Evolutionary conservation across 371 early-diverging fungal genomes (phyloP), one percentile per base, ranked within the genome.

Genomic region (Entomophthora muscae): DNA sequence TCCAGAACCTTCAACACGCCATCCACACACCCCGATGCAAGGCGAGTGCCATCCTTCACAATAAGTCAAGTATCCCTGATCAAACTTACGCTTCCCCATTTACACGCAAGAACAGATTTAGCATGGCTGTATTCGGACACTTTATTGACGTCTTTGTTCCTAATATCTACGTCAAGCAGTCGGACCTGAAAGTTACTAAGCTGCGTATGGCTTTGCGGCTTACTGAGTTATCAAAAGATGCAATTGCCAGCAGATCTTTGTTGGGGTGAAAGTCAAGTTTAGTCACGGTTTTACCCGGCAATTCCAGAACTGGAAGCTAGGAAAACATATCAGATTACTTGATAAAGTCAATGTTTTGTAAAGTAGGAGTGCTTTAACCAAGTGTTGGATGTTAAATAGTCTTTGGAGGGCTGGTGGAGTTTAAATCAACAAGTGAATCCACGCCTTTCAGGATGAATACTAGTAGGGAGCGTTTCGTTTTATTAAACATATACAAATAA

Each of bases 151-250:
- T 92, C 82, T 53, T 74, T 72, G 26, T 83, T 88, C 64, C 76
- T 83, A 5, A 78, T 71, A 55, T 87, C 84, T 30, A 93, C 83
- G 70, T 94, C 92, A 73, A 88, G 93, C 54, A 94, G 82, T 65
- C 93, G 76, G 31, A 93, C 90, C 91, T 93, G 73, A 3, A 64
- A 23, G 3, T 24, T 55, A 5, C 3, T 10, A 30, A 66, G 22
- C 30, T 17, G 10, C 21, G 21, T 27, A 10, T 10, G 10, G 28
- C 28, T 27, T 21, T 51, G 12, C 10, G 21, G 3, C 29, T 33
- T 78, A 89, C 93, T 73, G 86, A 83, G 71, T 89, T 89, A 74
- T 95, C 93, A 93, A 95, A 96, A 7, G 91, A 90, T n/a, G 87
- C 76, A 0, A 87, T 91, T 2, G 94, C 87, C 32, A 96, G 71